phyloP scores from a whole-genome alignment of 2,329 filamentous ascomycete genomes.

The Ophiocordyceps camponoti-saundersi region DNA sequence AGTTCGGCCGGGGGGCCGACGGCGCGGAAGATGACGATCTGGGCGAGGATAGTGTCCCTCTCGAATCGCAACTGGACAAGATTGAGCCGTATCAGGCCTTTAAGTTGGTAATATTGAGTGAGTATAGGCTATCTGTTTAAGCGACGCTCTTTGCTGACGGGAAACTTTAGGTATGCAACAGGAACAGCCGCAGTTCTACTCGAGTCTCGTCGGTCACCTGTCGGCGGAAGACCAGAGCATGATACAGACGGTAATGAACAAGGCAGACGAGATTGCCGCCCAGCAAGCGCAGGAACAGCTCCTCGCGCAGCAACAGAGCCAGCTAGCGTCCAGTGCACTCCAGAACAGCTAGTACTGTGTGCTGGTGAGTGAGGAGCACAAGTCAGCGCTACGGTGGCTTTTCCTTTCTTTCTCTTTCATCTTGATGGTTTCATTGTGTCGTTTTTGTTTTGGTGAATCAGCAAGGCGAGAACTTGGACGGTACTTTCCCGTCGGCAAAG shows the following conservation, averaged over 20 bases:
- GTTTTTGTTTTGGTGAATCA: background rate
- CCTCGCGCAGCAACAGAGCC: constrained; percentile 1
- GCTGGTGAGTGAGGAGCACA: too few species aligned
- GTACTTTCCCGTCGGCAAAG: background rate
- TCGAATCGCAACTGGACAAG: constrained; percentile 90
- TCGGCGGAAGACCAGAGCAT: constrained; percentile 66
- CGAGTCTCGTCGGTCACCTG: constrained; percentile 61
- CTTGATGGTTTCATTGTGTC: too few species aligned
- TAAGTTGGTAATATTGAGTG: constrained; percentile 67
- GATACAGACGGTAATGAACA: constrained; percentile 62
- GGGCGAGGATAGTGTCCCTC: constrained; percentile 76
- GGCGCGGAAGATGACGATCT: constrained; percentile 73
- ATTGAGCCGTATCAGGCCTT: constrained; percentile 89
- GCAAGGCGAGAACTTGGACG: background rate
- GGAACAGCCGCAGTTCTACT: constrained; percentile 80
- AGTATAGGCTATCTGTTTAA: constrained; percentile 18
- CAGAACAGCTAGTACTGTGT: too few species aligned
- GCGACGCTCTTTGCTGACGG: background rate
- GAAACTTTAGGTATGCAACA: constrained; percentile 61
- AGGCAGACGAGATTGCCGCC: constrained; percentile 26
- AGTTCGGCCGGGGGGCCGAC: constrained; percentile 54
- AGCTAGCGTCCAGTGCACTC: background rate
- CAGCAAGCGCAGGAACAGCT: constrained; percentile 8
- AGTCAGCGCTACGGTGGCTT: background rate
- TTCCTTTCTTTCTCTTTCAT: background rate